Evolutionary conservation across 768 basidiomycete species (phyloP).

Genomic region (Heimioporus sp.): DNA sequence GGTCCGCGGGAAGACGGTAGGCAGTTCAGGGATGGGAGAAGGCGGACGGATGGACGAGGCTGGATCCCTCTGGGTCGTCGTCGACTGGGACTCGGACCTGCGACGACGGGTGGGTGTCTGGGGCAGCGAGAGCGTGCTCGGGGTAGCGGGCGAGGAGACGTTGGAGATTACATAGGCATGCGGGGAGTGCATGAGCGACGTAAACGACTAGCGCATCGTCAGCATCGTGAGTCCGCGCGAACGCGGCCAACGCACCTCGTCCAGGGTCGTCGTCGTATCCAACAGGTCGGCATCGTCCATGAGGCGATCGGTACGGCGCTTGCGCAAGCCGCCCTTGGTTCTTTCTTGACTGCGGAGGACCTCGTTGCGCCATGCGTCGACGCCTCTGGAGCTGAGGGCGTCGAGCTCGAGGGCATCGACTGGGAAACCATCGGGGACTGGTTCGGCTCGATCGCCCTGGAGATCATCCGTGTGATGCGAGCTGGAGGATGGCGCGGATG

Average conservation of each 20-base stretch:
- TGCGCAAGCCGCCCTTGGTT: neutral
- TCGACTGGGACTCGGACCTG: constrained; percentile 19
- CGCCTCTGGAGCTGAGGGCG: constrained; percentile 48
- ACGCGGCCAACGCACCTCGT: constrained; percentile 42
- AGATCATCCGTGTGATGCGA: constrained; percentile 6
- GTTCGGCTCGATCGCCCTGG: constrained; percentile 1
- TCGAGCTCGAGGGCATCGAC: constrained; percentile 46
- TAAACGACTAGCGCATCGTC: constrained; percentile 38
- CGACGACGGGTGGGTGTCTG: constrained; percentile 11
- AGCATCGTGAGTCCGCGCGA: neutral
- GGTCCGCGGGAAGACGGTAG: constrained; percentile 1
- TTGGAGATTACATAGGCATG: constrained; percentile 47
- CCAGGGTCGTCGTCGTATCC: constrained; percentile 33
- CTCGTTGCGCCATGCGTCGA: constrained; percentile 51
- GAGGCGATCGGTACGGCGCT: constrained; percentile 3
- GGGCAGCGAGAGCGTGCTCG: constrained; percentile 13
- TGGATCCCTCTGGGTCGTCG: constrained; percentile 5
- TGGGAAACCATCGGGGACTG: constrained; percentile 15
- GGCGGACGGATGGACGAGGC: neutral
- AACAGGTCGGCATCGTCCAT: constrained; percentile 9
- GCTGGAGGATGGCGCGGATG: constrained; percentile 7
- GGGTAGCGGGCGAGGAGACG: constrained; percentile 29
- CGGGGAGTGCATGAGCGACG: constrained; percentile 43
- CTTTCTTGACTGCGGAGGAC: constrained; percentile 32
- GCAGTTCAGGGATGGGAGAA: neutral